Evolutionary conservation across 208 protist genomes (phyloP).

Genomic region (Leishmania turanica): DNA sequence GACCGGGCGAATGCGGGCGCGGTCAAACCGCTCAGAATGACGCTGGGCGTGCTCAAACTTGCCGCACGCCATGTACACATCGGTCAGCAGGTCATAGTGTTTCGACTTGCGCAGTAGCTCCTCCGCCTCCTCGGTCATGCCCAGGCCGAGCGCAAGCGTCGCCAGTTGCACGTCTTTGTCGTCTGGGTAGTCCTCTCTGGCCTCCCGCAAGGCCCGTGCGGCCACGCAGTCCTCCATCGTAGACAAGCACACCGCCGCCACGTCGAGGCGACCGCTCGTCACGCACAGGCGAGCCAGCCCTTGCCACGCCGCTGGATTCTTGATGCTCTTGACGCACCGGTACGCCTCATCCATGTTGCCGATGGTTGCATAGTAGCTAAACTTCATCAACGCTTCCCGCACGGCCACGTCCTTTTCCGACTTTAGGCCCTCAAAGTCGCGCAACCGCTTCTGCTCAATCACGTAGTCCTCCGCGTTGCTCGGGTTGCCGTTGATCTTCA

Average conservation of each 20-base stretch:
- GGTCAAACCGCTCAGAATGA: constrained; percentile 90
- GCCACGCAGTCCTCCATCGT: constrained; percentile 95
- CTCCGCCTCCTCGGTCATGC: constrained; percentile 94
- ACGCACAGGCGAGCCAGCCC: constrained; percentile 97
- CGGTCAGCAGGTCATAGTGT: constrained; percentile 95
- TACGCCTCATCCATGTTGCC: constrained; percentile 98
- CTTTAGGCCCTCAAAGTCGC: constrained; percentile 94
- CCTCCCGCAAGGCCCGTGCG: constrained; percentile 88
- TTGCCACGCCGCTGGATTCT: constrained; percentile 93
- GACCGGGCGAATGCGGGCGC: constrained; percentile 92
- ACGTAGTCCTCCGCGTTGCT: constrained; percentile 86
- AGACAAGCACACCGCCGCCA: constrained; percentile 94
- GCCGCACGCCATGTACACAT: constrained; percentile 92
- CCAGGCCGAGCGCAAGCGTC: constrained; percentile 95
- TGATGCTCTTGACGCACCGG: constrained; percentile 95
- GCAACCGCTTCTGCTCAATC: constrained; percentile 89
- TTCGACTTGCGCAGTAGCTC: constrained; percentile 72
- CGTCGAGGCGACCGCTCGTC: constrained; percentile 92
- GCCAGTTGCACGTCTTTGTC: constrained; percentile 93
- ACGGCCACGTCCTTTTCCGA: constrained; percentile 87
- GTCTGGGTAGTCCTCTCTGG: constrained; percentile 75
- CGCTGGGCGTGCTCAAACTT: constrained; percentile 95
- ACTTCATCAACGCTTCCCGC: constrained; percentile 95
- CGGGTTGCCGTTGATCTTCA: constrained; percentile 82
- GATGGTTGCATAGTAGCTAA: constrained; percentile 96